A percentile compares a stretch with the other conserved stretches of the same genome.
Evolutionary conservation across 2,329 filamentous ascomycete species (phyloP).

Genomic region (Juglanconis sp.): DNA sequence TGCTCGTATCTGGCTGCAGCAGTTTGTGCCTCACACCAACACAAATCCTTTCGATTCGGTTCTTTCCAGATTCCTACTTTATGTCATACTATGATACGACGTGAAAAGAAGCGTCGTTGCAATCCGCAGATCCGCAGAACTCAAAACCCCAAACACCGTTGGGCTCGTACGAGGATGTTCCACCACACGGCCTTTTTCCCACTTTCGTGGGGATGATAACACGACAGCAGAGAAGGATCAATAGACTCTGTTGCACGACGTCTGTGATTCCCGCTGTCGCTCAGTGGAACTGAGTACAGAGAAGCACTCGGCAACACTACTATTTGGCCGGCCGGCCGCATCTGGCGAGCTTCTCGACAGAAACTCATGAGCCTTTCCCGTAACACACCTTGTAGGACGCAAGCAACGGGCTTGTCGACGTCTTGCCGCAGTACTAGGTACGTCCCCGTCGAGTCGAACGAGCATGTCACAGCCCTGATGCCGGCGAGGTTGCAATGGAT

Average conservation of each 20-base stretch:
- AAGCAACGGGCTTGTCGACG: not conserved
- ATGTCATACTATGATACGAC: too few species aligned
- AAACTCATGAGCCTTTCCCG: not conserved
- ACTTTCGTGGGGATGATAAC: not conserved
- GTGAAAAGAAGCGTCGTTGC: not conserved
- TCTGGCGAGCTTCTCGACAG: not conserved
- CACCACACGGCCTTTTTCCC: not conserved
- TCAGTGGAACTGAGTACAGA: not conserved
- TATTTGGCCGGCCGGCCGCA: too few species aligned
- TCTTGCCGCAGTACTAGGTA: not conserved
- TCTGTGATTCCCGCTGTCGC: not conserved
- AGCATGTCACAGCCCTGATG: not conserved
- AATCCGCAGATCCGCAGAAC: not conserved
- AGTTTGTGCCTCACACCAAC: not conserved
- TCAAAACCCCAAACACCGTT: not conserved
- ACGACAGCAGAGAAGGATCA: not conserved
- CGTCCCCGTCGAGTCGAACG: not conserved
- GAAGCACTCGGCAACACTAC: not conserved
- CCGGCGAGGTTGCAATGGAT: not conserved
- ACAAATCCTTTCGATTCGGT: not conserved
- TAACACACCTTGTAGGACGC: not conserved
- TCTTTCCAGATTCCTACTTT: not conserved
- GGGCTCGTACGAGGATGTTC: too few species aligned
- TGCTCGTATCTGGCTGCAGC: not conserved
- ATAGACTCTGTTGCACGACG: not conserved